Conservation (phyloP, 169 alveolate species). For the Plasmodium fragile region DNA sequence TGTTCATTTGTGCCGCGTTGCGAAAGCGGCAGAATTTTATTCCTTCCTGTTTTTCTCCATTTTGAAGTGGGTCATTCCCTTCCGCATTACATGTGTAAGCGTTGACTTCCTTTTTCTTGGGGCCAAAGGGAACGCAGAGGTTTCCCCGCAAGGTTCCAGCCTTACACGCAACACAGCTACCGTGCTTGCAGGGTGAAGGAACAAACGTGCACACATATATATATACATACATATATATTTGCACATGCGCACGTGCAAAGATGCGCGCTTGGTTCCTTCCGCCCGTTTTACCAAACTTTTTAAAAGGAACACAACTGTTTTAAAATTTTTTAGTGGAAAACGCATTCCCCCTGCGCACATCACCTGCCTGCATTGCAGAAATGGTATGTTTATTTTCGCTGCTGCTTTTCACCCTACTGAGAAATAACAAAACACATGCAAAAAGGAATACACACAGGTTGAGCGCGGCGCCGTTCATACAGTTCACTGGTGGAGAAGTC, state of each 20-base stretch:
- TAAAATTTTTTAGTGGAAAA: slow-evolving; percentile 23
- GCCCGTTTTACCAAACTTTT: neutral
- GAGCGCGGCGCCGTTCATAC: slow-evolving; percentile 28
- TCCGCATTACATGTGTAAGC: slow-evolving; percentile 2
- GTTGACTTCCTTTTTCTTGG: neutral
- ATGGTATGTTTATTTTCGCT: slow-evolving; percentile 48
- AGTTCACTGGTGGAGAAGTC: neutral
- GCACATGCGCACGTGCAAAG: neutral
- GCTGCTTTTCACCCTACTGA: slow-evolving; percentile 37
- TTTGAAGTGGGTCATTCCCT: neutral
- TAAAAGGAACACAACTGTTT: neutral
- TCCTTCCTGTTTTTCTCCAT: neutral
- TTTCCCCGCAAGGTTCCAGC: neutral
- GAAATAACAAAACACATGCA: slow-evolving; percentile 38
- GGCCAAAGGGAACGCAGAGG: neutral
- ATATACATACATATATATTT: neutral
- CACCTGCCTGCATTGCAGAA: neutral
- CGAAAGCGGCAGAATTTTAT: neutral
- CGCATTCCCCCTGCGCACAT: neutral
- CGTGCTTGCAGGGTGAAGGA: neutral
- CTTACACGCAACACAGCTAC: neutral
- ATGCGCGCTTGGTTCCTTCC: neutral
- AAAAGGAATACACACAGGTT: slow-evolving; percentile 22
- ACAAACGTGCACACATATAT: neutral
- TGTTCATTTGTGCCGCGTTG: slow-evolving; percentile 1